A percentile compares a stretch with the other conserved stretches of the same genome.
Evolutionary conservation across 202 grass and related monocot genomes (phyloP).

Genomic region (Carex arenaria): DNA sequence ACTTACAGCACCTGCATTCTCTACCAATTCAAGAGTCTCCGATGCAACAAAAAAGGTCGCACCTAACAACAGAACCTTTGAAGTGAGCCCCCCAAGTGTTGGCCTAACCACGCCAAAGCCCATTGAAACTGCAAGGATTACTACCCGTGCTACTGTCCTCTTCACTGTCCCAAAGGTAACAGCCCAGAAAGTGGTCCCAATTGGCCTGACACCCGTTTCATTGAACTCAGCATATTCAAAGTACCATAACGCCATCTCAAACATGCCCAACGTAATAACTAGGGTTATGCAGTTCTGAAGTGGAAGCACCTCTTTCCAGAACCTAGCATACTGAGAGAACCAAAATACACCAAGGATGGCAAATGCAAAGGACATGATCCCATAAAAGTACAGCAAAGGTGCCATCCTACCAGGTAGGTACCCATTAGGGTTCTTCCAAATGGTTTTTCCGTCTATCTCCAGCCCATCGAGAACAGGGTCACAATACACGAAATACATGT

Average conservation of each 20-base stretch:
- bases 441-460: conserved; percentile 85
- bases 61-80: conserved; percentile 92
- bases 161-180: conserved; percentile 91
- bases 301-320: conserved; percentile 92
- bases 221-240: conserved; percentile 98
- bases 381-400: conserved; percentile 94
- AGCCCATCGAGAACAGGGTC: conserved; percentile 60
- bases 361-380: conserved; percentile 87
- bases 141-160: conserved; percentile 72
- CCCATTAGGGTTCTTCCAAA: conserved; percentile 96
- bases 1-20: conserved; percentile 93
- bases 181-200: conserved; percentile 95
- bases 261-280: conserved; percentile 93
- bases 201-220: conserved; percentile 75
- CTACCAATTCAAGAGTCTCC: conserved; percentile 92
- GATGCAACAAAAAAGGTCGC: conserved; percentile 93
- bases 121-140: conserved; percentile 90
- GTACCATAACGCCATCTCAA: conserved; percentile 97
- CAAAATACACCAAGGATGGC: conserved; percentile 80
- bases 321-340: conserved; percentile 94
- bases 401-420: conserved; percentile 95
- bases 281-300: conserved; percentile 99
- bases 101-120: conserved; percentile 86
- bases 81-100: conserved; percentile 87
- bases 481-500: conserved; percentile 96